Evolutionary conservation across 257 asterid genomes (phyloP), one percentile per base, ranked within the genome.

Genomic region (Jaltomata sinuosa): DNA sequence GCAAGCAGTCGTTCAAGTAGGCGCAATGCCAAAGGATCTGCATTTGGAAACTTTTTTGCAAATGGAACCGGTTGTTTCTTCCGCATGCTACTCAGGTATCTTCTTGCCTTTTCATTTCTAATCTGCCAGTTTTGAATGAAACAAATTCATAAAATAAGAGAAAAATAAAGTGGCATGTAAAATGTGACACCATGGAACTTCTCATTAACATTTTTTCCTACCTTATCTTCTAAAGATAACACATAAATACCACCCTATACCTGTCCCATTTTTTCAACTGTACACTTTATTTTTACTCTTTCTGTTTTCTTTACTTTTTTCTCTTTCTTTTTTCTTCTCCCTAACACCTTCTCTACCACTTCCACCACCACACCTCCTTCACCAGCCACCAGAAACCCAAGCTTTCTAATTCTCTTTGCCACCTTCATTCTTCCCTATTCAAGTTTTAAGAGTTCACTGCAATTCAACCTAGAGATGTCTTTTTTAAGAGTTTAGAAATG

Each of bases 91-190:
- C 93, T 92, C 49, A 96, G 97, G 87, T 96, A 96, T 89, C 99
- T 90, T 91, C 98, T 92, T 21, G 99, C 99, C 93, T 96, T 96
- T 89, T 96, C 99, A 86, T 96, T 96, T 87, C 99, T 91, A 91
- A 96, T 96, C 99, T 95, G 97, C 85, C 91, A 91, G 88, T 87
- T 74, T 72, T 90, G 84, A 79, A 55, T 82, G 71, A 90, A 87
- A 82, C 40, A 27, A 77, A 25, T 27, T 27, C 36, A 49, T 49
- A 77, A 74, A 76, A 76, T 47, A 76, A 76, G 42, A 36, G 79
- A 76, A 76, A 71, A 76, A 47, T 47, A 25, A 76, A 76, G 40
- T 76, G 34, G 55, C 80, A 74, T 45, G 80, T 74, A 45, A 74
- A 74, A 74, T 27, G 57, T 74, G 81, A 27, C 4, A 18, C 81